phyloP scores from a whole-genome alignment of 129 eudicot species.

The Erigeron canadensis region DNA sequence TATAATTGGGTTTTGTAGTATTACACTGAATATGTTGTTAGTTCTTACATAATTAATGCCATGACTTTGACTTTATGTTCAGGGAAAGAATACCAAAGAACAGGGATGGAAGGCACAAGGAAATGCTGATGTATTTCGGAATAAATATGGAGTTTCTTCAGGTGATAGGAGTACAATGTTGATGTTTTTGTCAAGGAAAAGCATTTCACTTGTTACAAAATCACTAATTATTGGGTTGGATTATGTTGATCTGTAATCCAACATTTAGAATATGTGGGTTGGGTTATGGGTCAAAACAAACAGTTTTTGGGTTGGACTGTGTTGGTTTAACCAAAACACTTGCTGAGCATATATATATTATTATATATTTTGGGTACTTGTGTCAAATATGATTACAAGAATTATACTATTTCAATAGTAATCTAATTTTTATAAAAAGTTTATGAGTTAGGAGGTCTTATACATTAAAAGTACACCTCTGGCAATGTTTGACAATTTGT shows the following conservation, averaged over 20 bases:
- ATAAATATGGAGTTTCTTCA: slow-evolving; percentile 58
- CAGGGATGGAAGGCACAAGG: slow-evolving; percentile 55
- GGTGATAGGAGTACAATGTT: slow-evolving; percentile 32
- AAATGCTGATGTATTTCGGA: slow-evolving; percentile 51
- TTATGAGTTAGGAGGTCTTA: no score
- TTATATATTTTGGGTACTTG: no score
- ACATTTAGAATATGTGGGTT: not conserved
- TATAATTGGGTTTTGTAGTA: not conserved
- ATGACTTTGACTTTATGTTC: slow-evolving; percentile 22
- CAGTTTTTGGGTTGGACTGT: not conserved
- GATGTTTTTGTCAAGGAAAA: not conserved
- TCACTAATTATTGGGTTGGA: not conserved
- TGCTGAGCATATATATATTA: not conserved
- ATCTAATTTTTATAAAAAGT: no score
- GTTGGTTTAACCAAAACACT: not conserved
- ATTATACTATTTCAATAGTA: no score
- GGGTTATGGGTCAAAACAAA: not conserved
- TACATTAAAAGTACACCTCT: not conserved
- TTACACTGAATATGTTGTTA: slow-evolving; percentile 10
- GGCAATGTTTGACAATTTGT: not conserved
- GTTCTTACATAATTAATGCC: slow-evolving; percentile 9
- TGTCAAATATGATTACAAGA: no score
- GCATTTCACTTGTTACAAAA: not conserved
- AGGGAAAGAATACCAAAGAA: slow-evolving; percentile 36
- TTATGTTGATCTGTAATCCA: not conserved